Evolutionary conservation across 495 filamentous ascomycete genomes (phyloP), one percentile per base, ranked within the genome.

Genomic region (Hypoxylon perforatum): DNA sequence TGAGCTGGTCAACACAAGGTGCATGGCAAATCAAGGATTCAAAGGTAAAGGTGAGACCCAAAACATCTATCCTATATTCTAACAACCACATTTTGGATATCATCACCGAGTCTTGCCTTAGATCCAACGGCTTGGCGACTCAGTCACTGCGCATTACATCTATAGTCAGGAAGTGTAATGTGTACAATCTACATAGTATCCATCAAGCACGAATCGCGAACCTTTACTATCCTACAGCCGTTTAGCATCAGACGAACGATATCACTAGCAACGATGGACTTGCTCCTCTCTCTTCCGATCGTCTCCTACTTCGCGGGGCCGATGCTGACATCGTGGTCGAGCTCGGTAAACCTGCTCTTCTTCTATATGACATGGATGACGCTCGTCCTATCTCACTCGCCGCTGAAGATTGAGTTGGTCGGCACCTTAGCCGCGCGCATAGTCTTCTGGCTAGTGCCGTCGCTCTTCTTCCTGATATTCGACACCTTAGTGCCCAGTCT

Each of bases 291-390:
- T 0, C 77, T 96, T 52, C 92, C 93, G 3, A 76, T 92, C 23
- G 75, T 92, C 21, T 90, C 88, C 84, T 81, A 84, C 88, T 75
- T 87, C 86, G 75, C 80, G 54, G 73, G 80, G 17, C 79, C 81
- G 6, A 73, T 79, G 17, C 61, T 84, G 23, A 81, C 80, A n/a
- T 85, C 85, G 9, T 93, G 89, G 77, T 88, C 87, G 45, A 93
- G 92, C 2, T 92, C 86, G 11, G 79, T 97, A 58, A 97, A 96
- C 72, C 72, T 96, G 15, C 73, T 96, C 47, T 94, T 96, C 79
- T 97, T 97, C 79, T 94, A 92, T 75, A 86, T 88, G 76, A 94
- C 91, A 74, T 97, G 94, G 94, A 86, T 87, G 7, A 94, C 92
- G 0, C 84, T 97, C 9, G 86, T 95, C 2, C 79, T 93, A 15